These are phyloP conservation scores for Castanospermum australe DNA, from an alignment of 306 rosid species.

Conservation along the genomic window DNA sequence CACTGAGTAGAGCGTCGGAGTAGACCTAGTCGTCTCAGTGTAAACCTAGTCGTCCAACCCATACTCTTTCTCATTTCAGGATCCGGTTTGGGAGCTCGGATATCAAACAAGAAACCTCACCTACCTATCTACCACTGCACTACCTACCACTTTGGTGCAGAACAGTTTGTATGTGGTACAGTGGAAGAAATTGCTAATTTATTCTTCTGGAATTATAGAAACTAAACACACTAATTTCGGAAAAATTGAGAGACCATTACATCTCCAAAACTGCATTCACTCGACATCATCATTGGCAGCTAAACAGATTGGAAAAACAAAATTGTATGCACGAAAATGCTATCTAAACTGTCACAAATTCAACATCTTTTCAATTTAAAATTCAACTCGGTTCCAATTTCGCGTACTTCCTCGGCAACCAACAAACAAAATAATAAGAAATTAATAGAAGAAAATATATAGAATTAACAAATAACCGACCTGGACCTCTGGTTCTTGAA, in stretches of 20 bases:
- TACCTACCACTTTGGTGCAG: too few relatives aligned
- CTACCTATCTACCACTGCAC: too few relatives aligned
- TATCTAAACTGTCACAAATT: neutral
- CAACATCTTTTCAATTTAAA: neutral
- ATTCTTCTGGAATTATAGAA: neutral
- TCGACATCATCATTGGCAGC: neutral
- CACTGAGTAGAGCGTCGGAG: too few relatives aligned
- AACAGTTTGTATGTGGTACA: too few relatives aligned
- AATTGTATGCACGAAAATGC: neutral
- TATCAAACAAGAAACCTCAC: too few relatives aligned
- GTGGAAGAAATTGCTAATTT: neutral
- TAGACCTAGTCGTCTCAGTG: too few relatives aligned
- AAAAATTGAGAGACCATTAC: neutral
- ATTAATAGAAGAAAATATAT: too few relatives aligned
- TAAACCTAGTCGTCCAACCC: too few relatives aligned
- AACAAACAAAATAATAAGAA: neutral
- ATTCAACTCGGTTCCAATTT: neutral
- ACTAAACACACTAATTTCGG: neutral
- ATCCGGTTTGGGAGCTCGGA: too few relatives aligned
- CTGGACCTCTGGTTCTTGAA: slow-evolving; percentile 28
- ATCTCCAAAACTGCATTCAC: neutral
- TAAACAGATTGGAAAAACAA: neutral
- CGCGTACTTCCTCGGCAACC: neutral
- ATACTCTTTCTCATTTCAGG: too few relatives aligned
- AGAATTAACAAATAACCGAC: neutral